Base-by-base conservation (phyloP, 352 stramenopile genomes). In the Proteromonas lacertae region DNA sequence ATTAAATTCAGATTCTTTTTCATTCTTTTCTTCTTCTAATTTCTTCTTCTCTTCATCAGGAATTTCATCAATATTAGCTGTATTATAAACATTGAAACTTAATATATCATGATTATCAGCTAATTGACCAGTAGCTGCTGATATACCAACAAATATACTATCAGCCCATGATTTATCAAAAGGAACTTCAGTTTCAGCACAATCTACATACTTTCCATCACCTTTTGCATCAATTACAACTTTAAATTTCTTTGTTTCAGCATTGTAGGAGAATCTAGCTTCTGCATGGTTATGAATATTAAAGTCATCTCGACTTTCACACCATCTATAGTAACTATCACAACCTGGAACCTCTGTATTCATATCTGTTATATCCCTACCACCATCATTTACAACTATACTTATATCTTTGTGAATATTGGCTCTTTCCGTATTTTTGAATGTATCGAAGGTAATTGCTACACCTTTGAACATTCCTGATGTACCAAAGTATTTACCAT, bases 31-130 rank as follows among this genome's bases (percentile, higher is more conserved):
- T 35, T 53, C 40, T 0, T 43, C 18, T 20, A 38, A 13, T 19
- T 36, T 20, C 13, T 47, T 36, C 22, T 50, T 32, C 24, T 59
- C 25, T 36, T 47, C 36, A 12, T 47, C 18, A 14, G 35, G 38
- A 26, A 33, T 28, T n/a, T 38, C 26, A 20, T 42, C 29, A 20
- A 16, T 35, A 36, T 41, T 42, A 25, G 13, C 16, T 24, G 38
- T 36, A 35, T 7, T 35, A 29, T 33, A 43, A 23, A 45, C 45
- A 25, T 55, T 35, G 4, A 63, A 40, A 10, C n/a, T 43, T 7
- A 66, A 35, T 0, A 70, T 38, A 32, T 70, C 60, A 50, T 70
- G 60, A 41, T 70, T 70, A 43, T 70, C 60, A 16, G 60, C 60
- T n/a, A 70, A 47, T 42, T 66, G 52, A 16, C 60, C 60, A n/a